A percentile compares a stretch with the other conserved stretches of the same genome.
Conservation (phyloP, 768 basidiomycete species). For the Sistotremastrum niveocremeum region DNA sequence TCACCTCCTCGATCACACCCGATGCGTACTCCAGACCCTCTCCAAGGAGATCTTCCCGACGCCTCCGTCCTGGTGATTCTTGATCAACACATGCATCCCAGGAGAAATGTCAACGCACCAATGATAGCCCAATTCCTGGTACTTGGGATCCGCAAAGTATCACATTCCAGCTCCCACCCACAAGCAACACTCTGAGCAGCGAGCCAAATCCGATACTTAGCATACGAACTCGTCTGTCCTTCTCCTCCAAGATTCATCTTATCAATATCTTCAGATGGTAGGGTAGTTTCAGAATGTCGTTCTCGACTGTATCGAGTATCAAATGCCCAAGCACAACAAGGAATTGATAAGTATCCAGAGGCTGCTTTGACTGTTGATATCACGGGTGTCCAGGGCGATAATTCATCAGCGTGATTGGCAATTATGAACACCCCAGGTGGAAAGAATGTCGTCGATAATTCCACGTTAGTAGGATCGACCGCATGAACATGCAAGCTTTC, state of each 20-base stretch:
- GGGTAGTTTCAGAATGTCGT: slow-evolving; percentile 6
- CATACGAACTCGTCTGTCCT: slow-evolving; percentile 57
- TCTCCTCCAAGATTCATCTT: slow-evolving; percentile 45
- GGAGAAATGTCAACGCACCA: slow-evolving; percentile 32
- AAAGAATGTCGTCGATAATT: slow-evolving; percentile 15
- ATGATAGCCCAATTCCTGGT: slow-evolving; percentile 89
- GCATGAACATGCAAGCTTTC: slow-evolving; percentile 49
- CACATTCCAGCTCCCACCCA: slow-evolving; percentile 83
- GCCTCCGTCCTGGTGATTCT: slow-evolving; percentile 15
- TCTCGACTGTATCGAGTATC: slow-evolving; percentile 51
- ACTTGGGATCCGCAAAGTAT: slow-evolving; percentile 79
- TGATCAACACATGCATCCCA: background rate
- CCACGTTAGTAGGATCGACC: slow-evolving; percentile 43
- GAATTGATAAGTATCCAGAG: slow-evolving; percentile 69
- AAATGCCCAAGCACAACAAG: slow-evolving; percentile 83
- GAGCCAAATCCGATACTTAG: slow-evolving; percentile 78
- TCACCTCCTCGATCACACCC: slow-evolving; percentile 41
- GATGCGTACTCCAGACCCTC: slow-evolving; percentile 32
- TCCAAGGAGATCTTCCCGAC: slow-evolving; percentile 13
- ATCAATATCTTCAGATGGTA: slow-evolving; percentile 11
- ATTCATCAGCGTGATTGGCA: slow-evolving; percentile 92
- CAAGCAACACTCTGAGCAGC: slow-evolving; percentile 55
- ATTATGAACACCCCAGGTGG: slow-evolving; percentile 57
- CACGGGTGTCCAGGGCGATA: slow-evolving; percentile 90
- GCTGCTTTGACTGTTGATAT: slow-evolving; percentile 48